Evolutionary conservation across 1,284 basidiomycete species (phyloP).

Genomic region (Volvariella surrecta): DNA sequence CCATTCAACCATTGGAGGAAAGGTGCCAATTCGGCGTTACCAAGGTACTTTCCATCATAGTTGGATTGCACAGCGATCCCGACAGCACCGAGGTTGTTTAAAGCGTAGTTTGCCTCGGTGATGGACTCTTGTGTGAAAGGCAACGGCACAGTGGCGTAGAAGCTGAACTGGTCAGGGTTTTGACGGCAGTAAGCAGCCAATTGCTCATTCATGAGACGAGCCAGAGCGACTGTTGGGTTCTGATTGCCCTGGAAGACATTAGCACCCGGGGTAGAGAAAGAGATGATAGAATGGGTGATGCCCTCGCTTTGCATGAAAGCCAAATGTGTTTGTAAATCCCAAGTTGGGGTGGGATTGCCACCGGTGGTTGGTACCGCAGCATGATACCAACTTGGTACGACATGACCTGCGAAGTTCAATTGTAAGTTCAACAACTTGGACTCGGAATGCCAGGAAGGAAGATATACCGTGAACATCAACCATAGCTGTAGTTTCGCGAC

Average conservation of each 20-base stretch:
- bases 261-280: constrained; percentile 23
- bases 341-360: constrained; percentile 21
- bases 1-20: constrained; percentile 22
- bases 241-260: constrained; percentile 21
- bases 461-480: constrained; percentile 22
- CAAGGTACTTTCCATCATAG: constrained; percentile 23
- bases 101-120: constrained; percentile 21
- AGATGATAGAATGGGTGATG: constrained; percentile 19
- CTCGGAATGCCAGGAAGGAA: neutral
- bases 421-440: too few species aligned
- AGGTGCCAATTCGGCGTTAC: constrained; percentile 16
- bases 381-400: constrained; percentile 25
- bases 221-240: constrained; percentile 20
- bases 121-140: constrained; percentile 23
- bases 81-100: constrained; percentile 21
- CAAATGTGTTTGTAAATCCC: constrained; percentile 19
- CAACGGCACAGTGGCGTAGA: constrained; percentile 24
- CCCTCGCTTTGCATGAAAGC: constrained; percentile 22
- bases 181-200: constrained; percentile 20
- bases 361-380: constrained; percentile 20
- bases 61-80: constrained; percentile 25
- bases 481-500: constrained; percentile 13
- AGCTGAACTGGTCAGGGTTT: constrained; percentile 19
- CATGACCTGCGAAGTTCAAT: constrained; percentile 16
- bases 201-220: constrained; percentile 26